Evolutionary conservation across 2,329 filamentous ascomycete genomes (phyloP), one percentile per base, ranked within the genome.

Genomic region (Uncinocarpus reesii): DNA sequence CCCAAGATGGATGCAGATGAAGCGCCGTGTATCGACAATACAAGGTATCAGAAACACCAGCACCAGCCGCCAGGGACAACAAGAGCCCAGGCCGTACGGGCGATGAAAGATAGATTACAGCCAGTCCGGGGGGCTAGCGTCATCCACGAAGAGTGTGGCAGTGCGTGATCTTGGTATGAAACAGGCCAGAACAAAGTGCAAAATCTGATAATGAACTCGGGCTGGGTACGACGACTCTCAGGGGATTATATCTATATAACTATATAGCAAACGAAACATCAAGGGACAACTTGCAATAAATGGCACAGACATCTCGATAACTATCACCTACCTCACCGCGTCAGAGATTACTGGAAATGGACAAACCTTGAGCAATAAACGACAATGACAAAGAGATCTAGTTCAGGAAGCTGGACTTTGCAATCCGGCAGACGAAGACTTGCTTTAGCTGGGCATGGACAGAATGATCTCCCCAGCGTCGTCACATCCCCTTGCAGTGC

Each of bases 391-490:
- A 35, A 8, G 32, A 18, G 18, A 8, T 28, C 6, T 28, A 6
- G 26, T 28, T 11, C 26, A 28, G 26, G 11, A n/a, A n/a, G n/a
- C n/a, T n/a, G n/a, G n/a, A n/a, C n/a, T 28, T 28, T 28, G 26
- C 26, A 28, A 11, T 6, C 26, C 26, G 26, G 7, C n/a, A n/a
- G n/a, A n/a, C n/a, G n/a, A 21, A 40, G 21, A 16, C 2, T 29
- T 43, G 15, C 16, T 15, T 23, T 32, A 18, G 28, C 32, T n/a
- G 8, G 15, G 10, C 45, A 47, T 32, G 7, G 45, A 47, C 28
- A 47, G 26, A 10, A 47, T 35, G 11, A 52, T 52, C 15, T 52
- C 47, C 28, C 50, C 50, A 13, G 43, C 40, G 23, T 52, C 50
- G 18, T 46, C 42, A 23, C 37, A 48, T n/a, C 43, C 47, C 29